Evolutionary conservation across 2,329 filamentous ascomycete genomes (phyloP).

Genomic region (Pseudofabraea citricarpa): DNA sequence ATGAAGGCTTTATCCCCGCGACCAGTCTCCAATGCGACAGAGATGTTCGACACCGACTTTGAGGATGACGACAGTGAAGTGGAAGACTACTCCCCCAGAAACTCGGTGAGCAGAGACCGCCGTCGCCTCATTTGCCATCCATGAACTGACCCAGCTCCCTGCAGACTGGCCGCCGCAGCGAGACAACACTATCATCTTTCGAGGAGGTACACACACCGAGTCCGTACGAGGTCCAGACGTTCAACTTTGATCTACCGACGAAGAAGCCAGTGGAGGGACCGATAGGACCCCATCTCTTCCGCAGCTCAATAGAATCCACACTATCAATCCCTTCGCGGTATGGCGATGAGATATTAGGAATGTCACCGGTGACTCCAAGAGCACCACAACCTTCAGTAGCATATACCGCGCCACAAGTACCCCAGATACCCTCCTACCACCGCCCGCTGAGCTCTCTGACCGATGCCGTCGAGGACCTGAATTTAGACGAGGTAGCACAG

Average conservation of each 20-base stretch:
- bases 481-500: slow-evolving; percentile 52
- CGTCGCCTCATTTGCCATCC: too few relatives aligned
- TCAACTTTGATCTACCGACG: slow-evolving; percentile 52
- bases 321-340: slow-evolving; percentile 45
- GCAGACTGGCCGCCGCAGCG: slow-evolving; percentile 67
- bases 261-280: slow-evolving; percentile 71
- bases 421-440: slow-evolving; percentile 20
- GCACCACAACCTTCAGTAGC: slow-evolving; percentile 20
- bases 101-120: too few relatives aligned
- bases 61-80: slow-evolving; percentile 53
- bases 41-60: slow-evolving; percentile 72
- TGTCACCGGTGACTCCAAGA: slow-evolving; percentile 64
- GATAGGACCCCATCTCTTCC: slow-evolving; percentile 81
- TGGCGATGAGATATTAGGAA: slow-evolving; percentile 51
- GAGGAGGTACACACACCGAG: slow-evolving; percentile 78
- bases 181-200: slow-evolving; percentile 82
- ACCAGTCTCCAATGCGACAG: slow-evolving; percentile 67
- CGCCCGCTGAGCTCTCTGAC: slow-evolving; percentile 48
- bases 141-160: too few relatives aligned
- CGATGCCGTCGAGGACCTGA: slow-evolving; percentile 52
- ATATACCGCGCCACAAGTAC: slow-evolving; percentile 15
- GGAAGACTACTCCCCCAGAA: slow-evolving; percentile 59
- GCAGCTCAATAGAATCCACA: slow-evolving; percentile 58
- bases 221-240: slow-evolving; percentile 56
- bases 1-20: slow-evolving; percentile 48